Base-by-base conservation (phyloP, 176 grass and related monocot species). In the Avena sativa region DNA sequence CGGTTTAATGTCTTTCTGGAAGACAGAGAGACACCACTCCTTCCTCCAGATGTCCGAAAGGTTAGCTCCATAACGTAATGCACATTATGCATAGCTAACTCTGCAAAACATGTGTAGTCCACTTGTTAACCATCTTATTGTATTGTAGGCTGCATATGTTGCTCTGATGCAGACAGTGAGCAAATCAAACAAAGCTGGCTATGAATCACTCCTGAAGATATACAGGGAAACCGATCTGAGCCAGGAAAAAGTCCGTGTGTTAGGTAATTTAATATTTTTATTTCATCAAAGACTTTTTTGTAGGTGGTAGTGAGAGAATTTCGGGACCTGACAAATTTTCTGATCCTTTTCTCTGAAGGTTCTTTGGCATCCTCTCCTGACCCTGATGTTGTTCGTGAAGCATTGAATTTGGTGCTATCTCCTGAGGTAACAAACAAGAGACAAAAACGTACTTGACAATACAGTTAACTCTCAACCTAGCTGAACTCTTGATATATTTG, bases 161-260 rank as follows among this genome's bases (percentile, higher is more conserved):
- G 90, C 96, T 86, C 53, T 92, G 55, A 95, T 98, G 96, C 88
- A 91, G 71, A 98, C 86, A 55, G 85, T 90, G 47, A 94, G 86
- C 83, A 94, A 86, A 86, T 87, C 93, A 4, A 88, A 98, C 79
- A 94, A 86, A 76, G 60, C 67, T 85, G 93, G 96, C 34, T 95
- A 95, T 82, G 91, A 94, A 92, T 93, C 91, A 56, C 96, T 98
- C 13, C 77, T 95, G 74, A 95, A 64, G 86, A 83, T 95, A 76
- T 98, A 95, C 46, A 92, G 92, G 84, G 96, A 98, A 90, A 91
- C 90, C 85, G 96, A 98, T 91, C 86, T 98, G 44, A 92, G 92
- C 82, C 96, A 98, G 92, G 96, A 98, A 87, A 98, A 98, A 96
- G 89, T 91, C 76, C 92, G 92, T 36, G 86, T 98, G 46, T 89